phyloP scores from a whole-genome alignment of 495 filamentous ascomycete species.

The Podospora sp. region DNA sequence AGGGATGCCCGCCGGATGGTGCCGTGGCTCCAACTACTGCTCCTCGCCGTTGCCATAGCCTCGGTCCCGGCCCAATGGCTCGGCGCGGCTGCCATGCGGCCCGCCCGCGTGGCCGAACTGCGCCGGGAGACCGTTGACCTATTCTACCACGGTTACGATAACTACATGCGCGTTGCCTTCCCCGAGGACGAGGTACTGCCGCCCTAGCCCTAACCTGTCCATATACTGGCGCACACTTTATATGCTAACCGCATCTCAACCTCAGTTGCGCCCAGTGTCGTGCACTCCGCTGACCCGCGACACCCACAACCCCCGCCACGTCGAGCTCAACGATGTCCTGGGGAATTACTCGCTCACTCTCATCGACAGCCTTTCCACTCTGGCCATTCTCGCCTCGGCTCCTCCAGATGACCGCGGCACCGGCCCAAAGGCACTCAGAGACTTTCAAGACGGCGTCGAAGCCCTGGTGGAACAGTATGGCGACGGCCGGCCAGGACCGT shows the following conservation, averaged over 20 bases:
- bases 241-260: constrained; percentile 14
- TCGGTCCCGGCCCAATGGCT: constrained; percentile 34
- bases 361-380: constrained; percentile 89
- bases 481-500: constrained; percentile 70
- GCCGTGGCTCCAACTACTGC: constrained; percentile 18
- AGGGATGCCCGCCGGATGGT: neutral
- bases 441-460: constrained; percentile 81
- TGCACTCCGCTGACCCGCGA: constrained; percentile 84
- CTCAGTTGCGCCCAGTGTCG: constrained; percentile 76
- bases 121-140: constrained; percentile 80
- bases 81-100: constrained; percentile 51
- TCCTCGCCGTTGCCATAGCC: constrained; percentile 9
- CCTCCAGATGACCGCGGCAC: constrained; percentile 51
- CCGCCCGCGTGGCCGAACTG: constrained; percentile 52
- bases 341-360: constrained; percentile 96
- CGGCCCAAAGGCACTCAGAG: constrained; percentile 62
- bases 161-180: constrained; percentile 91
- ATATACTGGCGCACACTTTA: neutral
- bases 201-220: neutral
- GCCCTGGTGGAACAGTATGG: constrained; percentile 85
- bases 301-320: constrained; percentile 72
- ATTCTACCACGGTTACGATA: constrained; percentile 97
- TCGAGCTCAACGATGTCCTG: constrained; percentile 92
- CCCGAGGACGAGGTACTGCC: constrained; percentile 82
- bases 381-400: constrained; percentile 84